A percentile compares a stretch with the other conserved stretches of the same genome.
These are phyloP conservation scores for Cytospora piceicola DNA, from an alignment of 2,329 filamentous ascomycete genomes.

Conservation along the genomic window DNA sequence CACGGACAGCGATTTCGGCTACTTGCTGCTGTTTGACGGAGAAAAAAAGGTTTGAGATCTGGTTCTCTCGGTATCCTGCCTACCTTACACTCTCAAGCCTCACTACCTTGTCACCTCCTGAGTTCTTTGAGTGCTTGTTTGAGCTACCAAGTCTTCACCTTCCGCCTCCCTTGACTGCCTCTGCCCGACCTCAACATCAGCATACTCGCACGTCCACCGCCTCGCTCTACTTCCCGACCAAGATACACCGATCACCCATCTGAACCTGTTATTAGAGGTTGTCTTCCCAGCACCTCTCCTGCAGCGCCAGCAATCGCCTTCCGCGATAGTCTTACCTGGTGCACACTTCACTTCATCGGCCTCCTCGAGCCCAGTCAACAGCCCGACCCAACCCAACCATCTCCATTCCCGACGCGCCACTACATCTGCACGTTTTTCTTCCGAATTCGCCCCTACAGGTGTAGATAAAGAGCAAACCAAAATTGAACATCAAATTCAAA, in stretches of 20 bases:
- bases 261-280: constrained; percentile 31
- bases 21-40: constrained; percentile 28
- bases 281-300: constrained; percentile 39
- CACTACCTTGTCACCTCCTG: constrained; percentile 27
- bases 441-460: constrained; percentile 73
- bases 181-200: constrained; percentile 28
- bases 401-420: constrained; percentile 53
- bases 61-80: constrained; percentile 32
- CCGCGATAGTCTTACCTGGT: constrained; percentile 24
- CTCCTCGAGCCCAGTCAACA: constrained; percentile 23
- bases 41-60: constrained; percentile 35
- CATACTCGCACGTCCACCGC: constrained; percentile 24
- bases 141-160: constrained; percentile 27
- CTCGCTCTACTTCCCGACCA: constrained; percentile 28
- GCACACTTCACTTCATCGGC: constrained; percentile 25
- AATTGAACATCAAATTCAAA: constrained; percentile 53
- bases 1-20: constrained; percentile 21
- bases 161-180: constrained; percentile 30
- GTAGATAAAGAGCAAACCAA: constrained; percentile 70
- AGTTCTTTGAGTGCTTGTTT: constrained; percentile 29
- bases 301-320: constrained; percentile 36
- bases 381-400: constrained; percentile 32
- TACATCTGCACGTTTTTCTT: constrained; percentile 94
- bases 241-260: constrained; percentile 25
- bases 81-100: constrained; percentile 28